Base-by-base conservation (phyloP, 306 rosid species). In the Rosa lucieae region DNA sequence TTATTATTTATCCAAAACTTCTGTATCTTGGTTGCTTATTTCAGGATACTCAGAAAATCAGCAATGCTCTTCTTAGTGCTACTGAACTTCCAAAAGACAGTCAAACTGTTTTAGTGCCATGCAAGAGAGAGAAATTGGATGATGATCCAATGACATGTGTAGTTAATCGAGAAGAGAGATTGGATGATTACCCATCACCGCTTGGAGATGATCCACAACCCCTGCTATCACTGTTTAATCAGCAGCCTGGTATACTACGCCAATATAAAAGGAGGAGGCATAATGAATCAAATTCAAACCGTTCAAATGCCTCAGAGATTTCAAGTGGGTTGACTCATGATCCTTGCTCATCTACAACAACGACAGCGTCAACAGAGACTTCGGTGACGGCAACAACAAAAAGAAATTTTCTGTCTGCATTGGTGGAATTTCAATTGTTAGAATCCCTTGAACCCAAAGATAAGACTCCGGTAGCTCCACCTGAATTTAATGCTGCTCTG, bases 391-490 rank as follows among this genome's bases (percentile, higher is more conserved):
- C 82, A 23, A 84, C 90, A 0, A 87, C 86, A 0, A 93, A 88
- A 14, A 91, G 89, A 72, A 94, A 89, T 70, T 91, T 96, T 68
- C 89, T 96, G 66, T 96, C 98, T 40, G 94, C 97, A 43, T 82
- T 96, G 79, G 99, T 93, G 82, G 97, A 93, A 78, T 96, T 83
- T 88, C 92, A 97, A 5, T 89, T 93, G 55, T 72, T 88, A 11
- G 98, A 96, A 79, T 87, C 99, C 75, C 89, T 92, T 37, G 97
- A 88, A 84, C 90, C 89, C 6, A 91, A 93, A 85, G 92, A 79
- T 46, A 82, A 70, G 48, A 73, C 79, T 32, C 59, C 87, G 0
- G 78, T 73, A 52, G 85, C 82, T 37, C 84, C 85, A 11, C 90
- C 85, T 0, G 88, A 90, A 59, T 72, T 89, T 9, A 89, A 88